Percentiles rank a stretch among this genome's conserved stretches.
These are phyloP conservation scores for Xylariales sp. DNA, from an alignment of 2,329 filamentous ascomycete genomes.

Conservation along the genomic window DNA sequence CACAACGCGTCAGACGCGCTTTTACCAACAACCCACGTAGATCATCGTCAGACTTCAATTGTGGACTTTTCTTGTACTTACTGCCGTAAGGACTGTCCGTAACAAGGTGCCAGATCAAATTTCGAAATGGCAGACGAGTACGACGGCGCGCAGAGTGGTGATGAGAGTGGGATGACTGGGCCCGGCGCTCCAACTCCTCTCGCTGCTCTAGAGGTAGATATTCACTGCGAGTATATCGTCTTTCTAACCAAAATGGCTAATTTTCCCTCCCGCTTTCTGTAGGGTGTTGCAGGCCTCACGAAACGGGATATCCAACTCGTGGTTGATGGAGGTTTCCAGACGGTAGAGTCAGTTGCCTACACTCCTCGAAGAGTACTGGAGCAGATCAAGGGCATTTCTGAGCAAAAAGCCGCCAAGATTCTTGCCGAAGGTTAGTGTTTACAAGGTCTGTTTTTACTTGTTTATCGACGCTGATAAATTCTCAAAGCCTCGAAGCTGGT, in stretches of 20 bases:
- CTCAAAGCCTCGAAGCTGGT: constrained; percentile 85
- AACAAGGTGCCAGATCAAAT: too few species aligned
- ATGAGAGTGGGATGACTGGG: constrained; percentile 66
- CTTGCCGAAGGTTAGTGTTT: constrained; percentile 73
- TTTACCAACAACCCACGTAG: background rate
- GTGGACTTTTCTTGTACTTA: background rate
- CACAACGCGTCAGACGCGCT: constrained; percentile 4
- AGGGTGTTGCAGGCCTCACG: constrained; percentile 88
- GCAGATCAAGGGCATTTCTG: constrained; percentile 96
- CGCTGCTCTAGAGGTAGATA: constrained; percentile 72
- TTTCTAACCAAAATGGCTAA: background rate
- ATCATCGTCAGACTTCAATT: background rate
- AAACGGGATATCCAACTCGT: constrained; percentile 93
- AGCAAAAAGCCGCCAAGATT: constrained; percentile 91
- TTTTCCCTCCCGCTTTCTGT: background rate
- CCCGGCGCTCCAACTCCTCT: constrained; percentile 94
- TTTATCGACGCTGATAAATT: background rate
- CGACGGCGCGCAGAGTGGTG: constrained; percentile 60
- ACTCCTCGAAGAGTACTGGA: constrained; percentile 79
- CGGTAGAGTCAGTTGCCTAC: constrained; percentile 93
- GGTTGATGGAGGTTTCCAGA: constrained; percentile 88
- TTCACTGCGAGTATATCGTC: background rate
- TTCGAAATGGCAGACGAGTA: constrained; percentile 46
- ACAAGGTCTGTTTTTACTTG: too few species aligned
- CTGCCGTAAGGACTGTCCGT: too few species aligned